phyloP scores from a whole-genome alignment of 345 rosid genomes.

The Brassica cretica region DNA sequence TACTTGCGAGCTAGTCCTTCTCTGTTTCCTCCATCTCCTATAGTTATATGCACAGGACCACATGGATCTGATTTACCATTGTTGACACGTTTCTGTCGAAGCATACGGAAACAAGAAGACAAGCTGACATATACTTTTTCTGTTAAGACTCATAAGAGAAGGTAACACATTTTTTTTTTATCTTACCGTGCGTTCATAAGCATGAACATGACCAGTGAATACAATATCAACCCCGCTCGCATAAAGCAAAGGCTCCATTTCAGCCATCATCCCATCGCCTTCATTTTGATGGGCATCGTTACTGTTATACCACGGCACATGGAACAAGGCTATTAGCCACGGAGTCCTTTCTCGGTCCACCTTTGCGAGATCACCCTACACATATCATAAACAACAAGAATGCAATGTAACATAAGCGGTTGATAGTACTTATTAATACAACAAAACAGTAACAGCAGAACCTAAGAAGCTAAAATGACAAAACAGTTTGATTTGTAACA shows the following conservation, averaged over 20 bases:
- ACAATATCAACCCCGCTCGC: constrained; percentile 77
- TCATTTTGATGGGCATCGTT: constrained; percentile 81
- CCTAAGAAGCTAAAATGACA: not conserved
- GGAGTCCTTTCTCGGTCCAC: constrained; percentile 84
- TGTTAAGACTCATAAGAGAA: not conserved
- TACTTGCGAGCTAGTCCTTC: constrained; percentile 90
- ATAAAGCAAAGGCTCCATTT: constrained; percentile 83
- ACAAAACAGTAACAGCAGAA: not conserved
- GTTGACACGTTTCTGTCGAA: constrained; percentile 63
- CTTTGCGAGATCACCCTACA: constrained; percentile 74
- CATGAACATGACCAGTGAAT: constrained; percentile 92
- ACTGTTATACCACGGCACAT: constrained; percentile 96
- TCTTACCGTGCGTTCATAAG: constrained; percentile 88
- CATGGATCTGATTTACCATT: constrained; percentile 67
- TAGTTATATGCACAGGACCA: constrained; percentile 81
- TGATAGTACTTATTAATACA: not conserved
- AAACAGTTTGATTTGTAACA: not conserved
- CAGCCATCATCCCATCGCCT: constrained; percentile 79
- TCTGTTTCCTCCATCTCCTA: constrained; percentile 93
- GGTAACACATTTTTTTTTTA: not conserved
- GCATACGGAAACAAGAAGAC: constrained; percentile 9
- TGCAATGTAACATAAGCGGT: not conserved
- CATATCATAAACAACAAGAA: constrained; percentile 3
- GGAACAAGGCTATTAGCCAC: constrained; percentile 80
- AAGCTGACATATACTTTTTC: not conserved